phyloP scores from a whole-genome alignment of 768 basidiomycete species.

The Pulveroboletus sp. region DNA sequence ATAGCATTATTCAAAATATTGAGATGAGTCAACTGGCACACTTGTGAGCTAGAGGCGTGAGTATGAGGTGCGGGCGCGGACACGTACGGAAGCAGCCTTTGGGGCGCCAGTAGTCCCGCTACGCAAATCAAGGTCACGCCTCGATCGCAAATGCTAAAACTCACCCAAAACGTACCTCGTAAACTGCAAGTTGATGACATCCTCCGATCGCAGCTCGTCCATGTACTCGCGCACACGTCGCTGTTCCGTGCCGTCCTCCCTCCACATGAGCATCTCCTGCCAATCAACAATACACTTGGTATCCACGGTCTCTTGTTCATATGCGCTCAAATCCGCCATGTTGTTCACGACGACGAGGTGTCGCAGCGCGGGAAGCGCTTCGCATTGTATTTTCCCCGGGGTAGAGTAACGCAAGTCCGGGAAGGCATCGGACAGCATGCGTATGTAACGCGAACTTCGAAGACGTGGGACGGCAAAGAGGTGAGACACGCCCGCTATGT shows the following conservation, averaged over 20 bases:
- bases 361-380: constrained; percentile 54
- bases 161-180: constrained; percentile 53
- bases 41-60: background rate
- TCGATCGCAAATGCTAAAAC: background rate
- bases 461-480: constrained; percentile 70
- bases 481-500: constrained; percentile 60
- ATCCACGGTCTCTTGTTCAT: constrained; percentile 36
- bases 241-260: constrained; percentile 44
- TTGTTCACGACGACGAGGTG: constrained; percentile 69
- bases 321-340: constrained; percentile 35
- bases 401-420: constrained; percentile 47
- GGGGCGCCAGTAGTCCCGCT: constrained; percentile 80
- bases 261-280: constrained; percentile 68
- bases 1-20: constrained; percentile 77
- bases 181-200: constrained; percentile 80
- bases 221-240: constrained; percentile 40
- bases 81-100: constrained; percentile 75
- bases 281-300: constrained; percentile 60
- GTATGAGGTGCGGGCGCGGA: background rate
- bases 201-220: constrained; percentile 48
- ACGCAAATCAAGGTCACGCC: background rate
- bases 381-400: constrained; percentile 55
- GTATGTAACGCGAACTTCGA: constrained; percentile 59
- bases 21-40: constrained; percentile 60
- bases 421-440: constrained; percentile 52